A percentile compares a stretch with the other conserved stretches of the same genome.
These are phyloP conservation scores for Aspergillus sp. DNA, from an alignment of 2,329 filamentous ascomycete genomes.

Conservation along the genomic window DNA sequence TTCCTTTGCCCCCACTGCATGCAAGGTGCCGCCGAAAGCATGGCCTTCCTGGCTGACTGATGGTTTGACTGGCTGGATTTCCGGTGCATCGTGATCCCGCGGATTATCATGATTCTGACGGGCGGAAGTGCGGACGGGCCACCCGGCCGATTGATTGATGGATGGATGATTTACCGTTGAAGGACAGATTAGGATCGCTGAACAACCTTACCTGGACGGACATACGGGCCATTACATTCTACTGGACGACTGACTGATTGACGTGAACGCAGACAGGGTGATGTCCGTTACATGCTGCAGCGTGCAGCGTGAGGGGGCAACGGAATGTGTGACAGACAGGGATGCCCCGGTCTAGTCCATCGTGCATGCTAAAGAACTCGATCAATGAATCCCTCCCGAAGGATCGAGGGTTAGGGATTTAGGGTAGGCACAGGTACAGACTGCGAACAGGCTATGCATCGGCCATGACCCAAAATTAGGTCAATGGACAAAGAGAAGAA, in stretches of 20 bases:
- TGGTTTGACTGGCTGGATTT: background rate
- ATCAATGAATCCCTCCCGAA: background rate
- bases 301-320: background rate
- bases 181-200: background rate
- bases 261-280: background rate
- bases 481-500: background rate
- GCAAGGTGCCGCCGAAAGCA: background rate
- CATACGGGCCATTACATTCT: background rate
- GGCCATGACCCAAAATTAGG: background rate
- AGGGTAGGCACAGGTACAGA: background rate
- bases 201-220: background rate
- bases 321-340: background rate
- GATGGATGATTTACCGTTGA: background rate
- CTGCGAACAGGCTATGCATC: background rate
- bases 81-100: background rate
- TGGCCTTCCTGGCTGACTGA: background rate
- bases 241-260: background rate
- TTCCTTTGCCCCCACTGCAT: background rate
- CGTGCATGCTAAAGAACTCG: background rate
- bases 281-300: background rate
- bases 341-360: background rate
- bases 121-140: background rate
- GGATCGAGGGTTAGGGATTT: background rate
- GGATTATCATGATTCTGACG: background rate
- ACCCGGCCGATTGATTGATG: background rate